phyloP scores from a whole-genome alignment of 2,329 filamentous ascomycete genomes.

The Cladosporium oxysporum region DNA sequence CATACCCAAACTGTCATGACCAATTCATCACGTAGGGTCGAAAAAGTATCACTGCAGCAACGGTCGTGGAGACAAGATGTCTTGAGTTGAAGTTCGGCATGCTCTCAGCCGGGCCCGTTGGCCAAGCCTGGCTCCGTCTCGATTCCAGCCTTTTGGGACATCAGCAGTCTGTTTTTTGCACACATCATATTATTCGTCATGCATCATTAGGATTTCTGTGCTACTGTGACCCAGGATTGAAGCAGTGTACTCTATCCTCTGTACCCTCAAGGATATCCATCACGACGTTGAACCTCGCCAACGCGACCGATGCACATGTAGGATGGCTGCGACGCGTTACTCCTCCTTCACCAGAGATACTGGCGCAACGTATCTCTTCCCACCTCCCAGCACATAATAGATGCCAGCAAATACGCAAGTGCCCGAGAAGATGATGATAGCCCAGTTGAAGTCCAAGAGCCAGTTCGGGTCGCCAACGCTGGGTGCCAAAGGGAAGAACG shows the following conservation, averaged over 20 bases:
- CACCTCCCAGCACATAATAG: slow-evolving; percentile 32
- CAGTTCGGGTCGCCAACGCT: slow-evolving; percentile 26
- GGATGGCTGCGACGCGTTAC: slow-evolving; percentile 15
- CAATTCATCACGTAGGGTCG: not conserved
- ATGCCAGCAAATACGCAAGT: slow-evolving; percentile 27
- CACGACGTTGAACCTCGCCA: not conserved
- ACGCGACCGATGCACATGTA: not conserved
- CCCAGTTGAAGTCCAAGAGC: slow-evolving; percentile 36
- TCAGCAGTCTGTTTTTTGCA: not conserved
- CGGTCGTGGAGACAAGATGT: not conserved
- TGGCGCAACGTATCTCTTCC: slow-evolving; percentile 33
- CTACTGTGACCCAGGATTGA: not conserved
- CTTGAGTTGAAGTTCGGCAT: not conserved
- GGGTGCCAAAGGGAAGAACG: slow-evolving; percentile 36
- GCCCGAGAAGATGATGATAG: slow-evolving; percentile 36
- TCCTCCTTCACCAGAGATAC: slow-evolving; percentile 35
- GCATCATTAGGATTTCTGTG: not conserved
- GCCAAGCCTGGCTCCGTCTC: not conserved
- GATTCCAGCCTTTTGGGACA: not conserved
- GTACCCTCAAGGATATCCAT: not conserved
- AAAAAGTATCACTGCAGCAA: slow-evolving; percentile 7
- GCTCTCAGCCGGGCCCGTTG: not conserved
- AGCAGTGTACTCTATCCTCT: not conserved
- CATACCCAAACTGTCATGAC: not conserved
- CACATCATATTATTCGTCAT: too few species aligned